These are phyloP conservation scores for Cinnamomum chago DNA, from an alignment of 164 flowering plant genomes.

Conservation along the genomic window DNA sequence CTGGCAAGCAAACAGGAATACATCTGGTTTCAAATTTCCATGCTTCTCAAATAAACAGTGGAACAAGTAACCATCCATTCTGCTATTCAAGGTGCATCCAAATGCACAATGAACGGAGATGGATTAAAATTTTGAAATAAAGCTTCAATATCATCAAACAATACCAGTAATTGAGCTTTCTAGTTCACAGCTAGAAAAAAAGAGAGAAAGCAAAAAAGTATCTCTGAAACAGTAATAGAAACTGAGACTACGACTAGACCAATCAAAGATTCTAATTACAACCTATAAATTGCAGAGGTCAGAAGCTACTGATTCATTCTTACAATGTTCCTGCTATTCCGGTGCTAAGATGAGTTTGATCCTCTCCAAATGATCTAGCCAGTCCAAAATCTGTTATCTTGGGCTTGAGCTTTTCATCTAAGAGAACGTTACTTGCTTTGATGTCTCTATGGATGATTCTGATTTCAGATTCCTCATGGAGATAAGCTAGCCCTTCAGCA, in stretches of 20 bases:
- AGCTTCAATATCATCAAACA: too few species aligned
- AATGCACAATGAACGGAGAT: too few species aligned
- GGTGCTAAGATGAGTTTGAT: constrained; percentile 21
- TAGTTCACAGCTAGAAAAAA: too few species aligned
- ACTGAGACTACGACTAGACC: neutral
- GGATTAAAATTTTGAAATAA: too few species aligned
- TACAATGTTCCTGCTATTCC: constrained; percentile 22
- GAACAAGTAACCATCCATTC: too few species aligned
- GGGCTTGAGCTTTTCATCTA: constrained; percentile 19
- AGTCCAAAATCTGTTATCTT: constrained; percentile 25
- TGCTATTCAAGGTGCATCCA: too few species aligned
- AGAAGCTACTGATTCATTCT: constrained; percentile 6
- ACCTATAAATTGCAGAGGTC: neutral
- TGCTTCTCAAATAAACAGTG: too few species aligned
- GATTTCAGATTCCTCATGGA: constrained; percentile 14
- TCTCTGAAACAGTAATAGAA: too few species aligned
- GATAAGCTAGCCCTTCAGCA: constrained; percentile 20
- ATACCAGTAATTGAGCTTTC: too few species aligned
- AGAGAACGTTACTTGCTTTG: constrained; percentile 19
- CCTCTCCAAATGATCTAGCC: constrained; percentile 18
- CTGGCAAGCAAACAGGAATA: too few species aligned
- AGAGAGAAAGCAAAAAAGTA: too few species aligned
- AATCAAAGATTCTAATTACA: neutral
- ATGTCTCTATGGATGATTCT: constrained; percentile 18
- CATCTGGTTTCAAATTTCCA: too few species aligned